Percentiles rank a stretch among this genome's conserved stretches.
Evolutionary conservation across 495 filamentous ascomycete species (phyloP).

Genomic region (Lasiosphaeriaceae sp.): DNA sequence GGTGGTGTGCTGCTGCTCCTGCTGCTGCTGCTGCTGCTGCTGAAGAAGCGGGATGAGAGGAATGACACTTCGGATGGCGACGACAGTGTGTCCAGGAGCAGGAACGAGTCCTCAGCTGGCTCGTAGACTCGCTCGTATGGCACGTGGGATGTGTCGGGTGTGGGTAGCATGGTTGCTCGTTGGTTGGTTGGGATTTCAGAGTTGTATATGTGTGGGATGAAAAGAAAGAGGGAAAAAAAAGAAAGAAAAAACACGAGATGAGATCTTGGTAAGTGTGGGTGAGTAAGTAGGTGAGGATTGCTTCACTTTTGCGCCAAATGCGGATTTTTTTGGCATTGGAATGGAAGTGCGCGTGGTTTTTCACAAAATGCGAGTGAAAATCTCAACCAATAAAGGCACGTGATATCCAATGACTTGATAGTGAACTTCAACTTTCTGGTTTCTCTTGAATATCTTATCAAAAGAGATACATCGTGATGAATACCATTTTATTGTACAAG

Average conservation of each 20-base stretch:
- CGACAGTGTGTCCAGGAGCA: slow-evolving; percentile 92
- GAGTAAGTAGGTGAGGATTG: no score
- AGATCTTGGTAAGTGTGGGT: background rate
- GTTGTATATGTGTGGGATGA: background rate
- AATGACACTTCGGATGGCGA: slow-evolving; percentile 66
- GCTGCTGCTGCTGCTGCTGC: slow-evolving; percentile 33
- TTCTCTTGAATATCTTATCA: no score
- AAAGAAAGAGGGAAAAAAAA: background rate
- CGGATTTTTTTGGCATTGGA: no score
- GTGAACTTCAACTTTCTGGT: no score
- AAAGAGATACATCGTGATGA: no score
- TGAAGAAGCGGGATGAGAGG: slow-evolving; percentile 59
- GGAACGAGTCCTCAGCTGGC: slow-evolving; percentile 89
- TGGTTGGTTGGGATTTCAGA: slow-evolving; percentile 5
- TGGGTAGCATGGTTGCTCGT: slow-evolving; percentile 67
- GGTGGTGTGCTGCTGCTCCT: background rate
- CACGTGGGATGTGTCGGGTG: slow-evolving; percentile 87
- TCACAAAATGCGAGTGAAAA: no score
- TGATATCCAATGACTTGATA: no score
- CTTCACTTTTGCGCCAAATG: no score
- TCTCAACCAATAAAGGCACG: no score
- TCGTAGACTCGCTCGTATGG: slow-evolving; percentile 83
- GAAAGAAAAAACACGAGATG: background rate
- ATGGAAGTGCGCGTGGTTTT: no score
- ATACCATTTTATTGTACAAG: no score